Evolutionary conservation across 169 alveolate species (phyloP), one percentile per base, ranked within the genome.

Genomic region (Eimeria praecox): DNA sequence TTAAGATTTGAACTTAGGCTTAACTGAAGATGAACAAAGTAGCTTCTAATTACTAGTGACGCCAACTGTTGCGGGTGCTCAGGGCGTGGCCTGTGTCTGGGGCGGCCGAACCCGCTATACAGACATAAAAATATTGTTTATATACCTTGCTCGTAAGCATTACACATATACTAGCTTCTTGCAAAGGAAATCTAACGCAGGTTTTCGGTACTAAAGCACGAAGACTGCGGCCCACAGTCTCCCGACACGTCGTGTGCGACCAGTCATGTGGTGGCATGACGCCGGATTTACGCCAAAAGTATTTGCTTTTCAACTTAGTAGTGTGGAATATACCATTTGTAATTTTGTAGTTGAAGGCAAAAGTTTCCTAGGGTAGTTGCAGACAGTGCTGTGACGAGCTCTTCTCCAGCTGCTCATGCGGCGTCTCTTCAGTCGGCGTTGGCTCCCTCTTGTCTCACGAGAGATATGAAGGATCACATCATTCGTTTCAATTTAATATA

Each of bases 381-480:
- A 24, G n/a, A 33, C 22, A 5, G 78, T 8, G 20, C 78, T 30
- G 46, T 33, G 20, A 24, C 10, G 46, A n/a, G 14, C 46, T 69
- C 40, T 33, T 2, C 44, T 5, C 46, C 22, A 30, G 73, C 73
- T 49, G 90, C n/a, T 82, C 71, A 46, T 30, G 59, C 46, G 90
- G 69, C 90, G 90, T 82, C 90, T 82, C 90, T 52, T 33, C 88
- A 78, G 64, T 24, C 59, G 0, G 59, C 16, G 87, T 6, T 33
- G 59, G 27, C 90, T 71, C 40, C 18, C 64, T 6, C 38, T 46
- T 82, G 69, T 82, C 90, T 82, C 90, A 40, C 40, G 16, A 77
- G 56, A 35, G 56, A 38, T 40, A 62, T 44, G 59, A 77, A 22
- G 8, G 16, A 3, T 40, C 4, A 30, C 22, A 38, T 22, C 24